Evolutionary conservation across 2,329 filamentous ascomycete species (phyloP).

Genomic region (Hypoxylon sp.): DNA sequence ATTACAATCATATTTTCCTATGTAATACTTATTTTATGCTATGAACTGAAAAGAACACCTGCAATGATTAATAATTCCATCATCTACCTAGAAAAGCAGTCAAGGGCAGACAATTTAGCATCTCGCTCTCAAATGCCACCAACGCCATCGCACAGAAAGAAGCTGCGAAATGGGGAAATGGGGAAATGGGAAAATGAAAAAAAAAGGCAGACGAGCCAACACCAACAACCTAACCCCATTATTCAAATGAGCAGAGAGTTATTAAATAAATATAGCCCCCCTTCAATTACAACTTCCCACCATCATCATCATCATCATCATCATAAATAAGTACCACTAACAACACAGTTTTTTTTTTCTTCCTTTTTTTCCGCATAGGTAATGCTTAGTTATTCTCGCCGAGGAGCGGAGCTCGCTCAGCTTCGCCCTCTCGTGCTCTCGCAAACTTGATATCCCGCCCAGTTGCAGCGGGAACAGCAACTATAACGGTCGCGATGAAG

Average conservation of each 20-base stretch:
- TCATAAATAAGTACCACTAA: not conserved
- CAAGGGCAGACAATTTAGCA: conserved; percentile 1
- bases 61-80: not conserved
- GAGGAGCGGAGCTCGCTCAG: conserved; percentile 74
- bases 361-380: not conserved
- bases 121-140: conserved; percentile 9
- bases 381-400: conserved; percentile 61
- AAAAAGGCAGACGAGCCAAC: no score
- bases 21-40: not conserved
- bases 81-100: not conserved
- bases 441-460: conserved; percentile 70
- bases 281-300: not conserved
- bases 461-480: conserved; percentile 75
- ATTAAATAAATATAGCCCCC: conserved; percentile 2
- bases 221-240: not conserved
- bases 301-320: not conserved
- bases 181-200: not conserved
- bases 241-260: conserved; percentile 23
- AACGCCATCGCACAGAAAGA: conserved; percentile 26
- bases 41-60: not conserved
- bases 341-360: not conserved
- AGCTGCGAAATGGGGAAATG: conserved; percentile 4
- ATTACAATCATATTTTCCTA: conserved; percentile 1
- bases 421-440: conserved; percentile 61
- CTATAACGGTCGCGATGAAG: conserved; percentile 75